These are phyloP conservation scores for Aurinia saxatilis DNA, from an alignment of 345 rosid genomes.

Conservation along the genomic window DNA sequence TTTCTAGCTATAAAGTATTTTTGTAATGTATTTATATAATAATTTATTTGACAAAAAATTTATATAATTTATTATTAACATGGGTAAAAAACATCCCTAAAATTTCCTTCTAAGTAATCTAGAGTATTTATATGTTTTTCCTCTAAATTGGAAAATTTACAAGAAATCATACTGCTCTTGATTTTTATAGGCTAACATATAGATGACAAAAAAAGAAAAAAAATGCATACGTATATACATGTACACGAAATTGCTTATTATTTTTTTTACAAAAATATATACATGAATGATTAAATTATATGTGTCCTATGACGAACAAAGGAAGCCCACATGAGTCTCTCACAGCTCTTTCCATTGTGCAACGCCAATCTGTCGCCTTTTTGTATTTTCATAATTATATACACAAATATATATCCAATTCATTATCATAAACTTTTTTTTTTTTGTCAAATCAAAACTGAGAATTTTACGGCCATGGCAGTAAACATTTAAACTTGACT, in stretches of 20 bases:
- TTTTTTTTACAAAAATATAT: not conserved
- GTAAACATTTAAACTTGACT: not conserved
- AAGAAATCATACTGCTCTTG: no score
- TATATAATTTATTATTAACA: no score
- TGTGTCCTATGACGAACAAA: slow-evolving; percentile 25
- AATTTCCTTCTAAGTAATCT: no score
- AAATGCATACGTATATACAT: not conserved
- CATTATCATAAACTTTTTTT: not conserved
- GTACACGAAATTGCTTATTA: not conserved
- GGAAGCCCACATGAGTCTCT: slow-evolving; percentile 47
- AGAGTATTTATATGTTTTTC: no score
- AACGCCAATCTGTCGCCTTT: slow-evolving; percentile 46
- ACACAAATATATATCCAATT: not conserved
- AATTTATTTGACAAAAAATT: no score
- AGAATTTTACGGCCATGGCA: not conserved
- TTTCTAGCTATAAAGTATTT: no score
- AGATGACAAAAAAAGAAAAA: no score
- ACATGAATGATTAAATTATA: not conserved
- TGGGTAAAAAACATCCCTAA: no score
- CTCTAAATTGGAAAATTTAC: no score
- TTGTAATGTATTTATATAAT: no score
- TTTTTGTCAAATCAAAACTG: not conserved
- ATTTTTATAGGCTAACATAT: no score
- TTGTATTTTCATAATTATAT: not conserved
- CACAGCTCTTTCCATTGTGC: slow-evolving; percentile 34